Conservation (phyloP, 352 stramenopile genomes). For the Nothophytophthora sp. region DNA sequence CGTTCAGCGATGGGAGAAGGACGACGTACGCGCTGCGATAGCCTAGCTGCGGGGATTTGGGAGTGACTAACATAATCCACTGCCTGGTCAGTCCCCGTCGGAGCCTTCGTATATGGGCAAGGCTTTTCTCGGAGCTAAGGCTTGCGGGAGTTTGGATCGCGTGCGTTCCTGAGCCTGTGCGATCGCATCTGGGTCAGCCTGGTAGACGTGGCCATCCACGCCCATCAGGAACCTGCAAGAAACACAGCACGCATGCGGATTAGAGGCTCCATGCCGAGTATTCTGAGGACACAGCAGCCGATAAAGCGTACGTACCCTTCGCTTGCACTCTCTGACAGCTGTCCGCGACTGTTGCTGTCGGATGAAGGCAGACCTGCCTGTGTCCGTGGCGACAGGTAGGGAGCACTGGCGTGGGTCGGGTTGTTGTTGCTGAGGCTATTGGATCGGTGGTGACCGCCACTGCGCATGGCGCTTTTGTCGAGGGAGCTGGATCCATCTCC, state of each 20-base stretch:
- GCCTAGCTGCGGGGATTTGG: too few species aligned
- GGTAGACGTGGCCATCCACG: conserved; percentile 83
- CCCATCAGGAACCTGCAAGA: conserved; percentile 70
- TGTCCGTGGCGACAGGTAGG: conserved; percentile 30
- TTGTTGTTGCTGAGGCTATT: conserved; percentile 44
- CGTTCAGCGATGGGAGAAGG: too few species aligned
- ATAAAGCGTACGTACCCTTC: conserved; percentile 50
- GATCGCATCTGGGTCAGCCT: conserved; percentile 72
- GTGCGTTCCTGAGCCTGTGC: conserved; percentile 50
- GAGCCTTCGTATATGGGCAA: conserved; percentile 15
- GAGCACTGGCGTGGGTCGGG: conserved; percentile 38
- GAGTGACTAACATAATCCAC: too few species aligned
- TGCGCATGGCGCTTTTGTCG: conserved; percentile 38
- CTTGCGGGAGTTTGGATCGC: conserved; percentile 52
- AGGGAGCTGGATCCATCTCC: conserved; percentile 30
- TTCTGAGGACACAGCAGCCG: background rate
- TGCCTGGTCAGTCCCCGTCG: conserved; percentile 15
- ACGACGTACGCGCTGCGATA: too few species aligned
- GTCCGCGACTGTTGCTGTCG: conserved; percentile 18
- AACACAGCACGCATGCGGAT: conserved; percentile 10
- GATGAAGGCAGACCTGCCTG: conserved; percentile 20
- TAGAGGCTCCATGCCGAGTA: too few species aligned
- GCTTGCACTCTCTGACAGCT: conserved; percentile 54
- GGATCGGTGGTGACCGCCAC: conserved; percentile 4
- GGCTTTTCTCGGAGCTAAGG: conserved; percentile 26